A percentile compares a stretch with the other conserved stretches of the same genome.
Conservation (phyloP, 164 flowering plant species). For the Buxus sempervirens region DNA sequence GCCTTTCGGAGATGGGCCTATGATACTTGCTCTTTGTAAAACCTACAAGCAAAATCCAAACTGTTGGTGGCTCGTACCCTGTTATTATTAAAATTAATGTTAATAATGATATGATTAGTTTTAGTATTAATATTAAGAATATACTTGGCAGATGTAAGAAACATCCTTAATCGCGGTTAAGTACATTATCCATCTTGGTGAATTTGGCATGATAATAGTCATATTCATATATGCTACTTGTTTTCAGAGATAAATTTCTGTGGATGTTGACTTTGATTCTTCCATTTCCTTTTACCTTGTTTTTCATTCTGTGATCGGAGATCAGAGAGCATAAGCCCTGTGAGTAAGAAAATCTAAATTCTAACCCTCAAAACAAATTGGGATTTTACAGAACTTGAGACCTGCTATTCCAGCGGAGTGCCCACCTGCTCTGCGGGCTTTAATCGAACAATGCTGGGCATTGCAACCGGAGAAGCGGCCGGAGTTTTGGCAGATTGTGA, state of each 20-base stretch:
- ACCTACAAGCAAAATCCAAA: no score
- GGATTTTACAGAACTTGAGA: slow-evolving; percentile 58
- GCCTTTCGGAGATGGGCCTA: no score
- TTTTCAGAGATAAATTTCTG: neutral
- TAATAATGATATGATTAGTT: no score
- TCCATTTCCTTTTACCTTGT: no score
- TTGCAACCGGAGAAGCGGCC: slow-evolving; percentile 59
- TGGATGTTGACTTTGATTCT: neutral
- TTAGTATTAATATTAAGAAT: no score
- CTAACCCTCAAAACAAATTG: neutral
- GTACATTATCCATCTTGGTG: neutral
- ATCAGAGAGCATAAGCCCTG: neutral
- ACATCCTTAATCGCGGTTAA: no score
- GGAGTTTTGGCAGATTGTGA: slow-evolving; percentile 67
- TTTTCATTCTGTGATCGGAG: neutral
- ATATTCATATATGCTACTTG: neutral
- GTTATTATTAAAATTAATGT: no score
- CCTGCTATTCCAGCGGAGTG: slow-evolving; percentile 66
- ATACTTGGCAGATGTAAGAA: no score
- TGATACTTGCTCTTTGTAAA: no score
- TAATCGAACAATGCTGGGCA: slow-evolving; percentile 73
- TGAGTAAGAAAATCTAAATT: slow-evolving; percentile 4
- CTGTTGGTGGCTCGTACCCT: no score
- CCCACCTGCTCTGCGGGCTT: slow-evolving; percentile 44
- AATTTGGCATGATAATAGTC: neutral